Conservation (phyloP, 805 yeast species). For the Priceomyces haplophilus region DNA sequence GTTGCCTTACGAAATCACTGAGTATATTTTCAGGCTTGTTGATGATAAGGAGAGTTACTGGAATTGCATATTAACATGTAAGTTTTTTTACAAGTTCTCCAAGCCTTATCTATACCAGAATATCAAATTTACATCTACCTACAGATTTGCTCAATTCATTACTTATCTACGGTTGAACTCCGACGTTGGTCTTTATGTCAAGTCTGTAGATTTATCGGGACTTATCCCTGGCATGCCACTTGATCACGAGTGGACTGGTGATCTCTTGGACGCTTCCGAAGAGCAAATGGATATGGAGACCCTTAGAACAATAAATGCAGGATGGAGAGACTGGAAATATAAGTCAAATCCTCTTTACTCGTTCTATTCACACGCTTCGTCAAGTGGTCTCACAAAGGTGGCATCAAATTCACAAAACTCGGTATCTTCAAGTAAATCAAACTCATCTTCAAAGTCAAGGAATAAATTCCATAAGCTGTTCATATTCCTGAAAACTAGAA, state of each 20-base stretch:
- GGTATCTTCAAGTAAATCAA: conserved; percentile 14
- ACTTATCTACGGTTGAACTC: conserved; percentile 58
- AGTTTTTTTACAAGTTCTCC: conserved; percentile 48
- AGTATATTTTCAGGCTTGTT: conserved; percentile 34
- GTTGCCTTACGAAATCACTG: conserved; percentile 45
- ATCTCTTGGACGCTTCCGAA: conserved; percentile 8
- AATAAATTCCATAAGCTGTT: conserved; percentile 16
- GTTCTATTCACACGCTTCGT: conserved; percentile 19
- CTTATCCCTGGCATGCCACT: conserved; percentile 31
- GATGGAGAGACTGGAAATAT: conserved; percentile 92
- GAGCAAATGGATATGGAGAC: conserved; percentile 6
- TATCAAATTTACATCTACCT: conserved; percentile 64
- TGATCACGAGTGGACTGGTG: conserved; percentile 11
- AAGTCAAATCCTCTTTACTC: conserved; percentile 66
- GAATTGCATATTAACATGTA: conserved; percentile 49
- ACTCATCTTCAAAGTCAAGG: conserved; percentile 15
- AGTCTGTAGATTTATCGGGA: conserved; percentile 55
- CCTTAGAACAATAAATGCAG: conserved; percentile 50
- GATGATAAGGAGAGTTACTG: conserved; percentile 33
- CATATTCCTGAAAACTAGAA: conserved; percentile 18
- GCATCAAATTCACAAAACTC: conserved; percentile 17
- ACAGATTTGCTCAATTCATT: conserved; percentile 77
- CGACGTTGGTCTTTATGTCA: conserved; percentile 55
- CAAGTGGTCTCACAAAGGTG: conserved; percentile 15
- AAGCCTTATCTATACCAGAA: conserved; percentile 52